phyloP scores from a whole-genome alignment of 2,329 filamentous ascomycete species.

The Onygena corvina region DNA sequence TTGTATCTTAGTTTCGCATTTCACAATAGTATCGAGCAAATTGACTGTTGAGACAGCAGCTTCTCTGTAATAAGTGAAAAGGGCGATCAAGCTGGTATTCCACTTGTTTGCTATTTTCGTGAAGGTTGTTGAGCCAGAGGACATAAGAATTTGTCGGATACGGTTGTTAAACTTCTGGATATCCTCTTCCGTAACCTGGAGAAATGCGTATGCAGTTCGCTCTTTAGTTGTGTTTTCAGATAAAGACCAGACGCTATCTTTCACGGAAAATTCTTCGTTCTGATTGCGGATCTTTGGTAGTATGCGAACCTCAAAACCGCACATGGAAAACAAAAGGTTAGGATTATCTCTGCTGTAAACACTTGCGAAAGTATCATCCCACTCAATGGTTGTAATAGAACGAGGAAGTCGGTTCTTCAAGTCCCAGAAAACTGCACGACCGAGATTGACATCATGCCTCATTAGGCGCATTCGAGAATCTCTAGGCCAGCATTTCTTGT shows the following conservation, averaged over 20 bases:
- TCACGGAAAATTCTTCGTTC: conserved; percentile 92
- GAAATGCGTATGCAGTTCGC: conserved; percentile 89
- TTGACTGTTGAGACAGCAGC: conserved; percentile 92
- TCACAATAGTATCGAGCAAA: conserved; percentile 92
- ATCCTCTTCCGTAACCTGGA: conserved; percentile 95
- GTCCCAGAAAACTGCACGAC: conserved; percentile 97
- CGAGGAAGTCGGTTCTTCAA: conserved; percentile 91
- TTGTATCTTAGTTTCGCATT: conserved; percentile 99
- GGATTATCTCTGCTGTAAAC: conserved; percentile 98
- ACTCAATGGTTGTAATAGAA: conserved; percentile 93
- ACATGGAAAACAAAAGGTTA: conserved; percentile 95
- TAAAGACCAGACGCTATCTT: conserved; percentile 96
- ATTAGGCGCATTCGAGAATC: conserved; percentile 97
- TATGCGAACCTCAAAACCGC: conserved; percentile 91
- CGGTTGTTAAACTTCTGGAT: conserved; percentile 99
- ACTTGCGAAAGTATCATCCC: conserved; percentile 97
- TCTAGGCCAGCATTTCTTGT: conserved; percentile 98
- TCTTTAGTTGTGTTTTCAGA: conserved; percentile 96
- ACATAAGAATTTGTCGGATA: conserved; percentile 97
- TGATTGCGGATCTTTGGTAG: conserved; percentile 88
- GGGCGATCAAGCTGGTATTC: conserved; percentile 92
- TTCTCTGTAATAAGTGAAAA: conserved; percentile 98
- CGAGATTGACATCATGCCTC: conserved; percentile 96
- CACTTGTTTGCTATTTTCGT: conserved; percentile 99
- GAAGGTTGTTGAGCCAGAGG: conserved; percentile 96